Conservation (phyloP, 345 rosid species). For the Combretum micranthum region DNA sequence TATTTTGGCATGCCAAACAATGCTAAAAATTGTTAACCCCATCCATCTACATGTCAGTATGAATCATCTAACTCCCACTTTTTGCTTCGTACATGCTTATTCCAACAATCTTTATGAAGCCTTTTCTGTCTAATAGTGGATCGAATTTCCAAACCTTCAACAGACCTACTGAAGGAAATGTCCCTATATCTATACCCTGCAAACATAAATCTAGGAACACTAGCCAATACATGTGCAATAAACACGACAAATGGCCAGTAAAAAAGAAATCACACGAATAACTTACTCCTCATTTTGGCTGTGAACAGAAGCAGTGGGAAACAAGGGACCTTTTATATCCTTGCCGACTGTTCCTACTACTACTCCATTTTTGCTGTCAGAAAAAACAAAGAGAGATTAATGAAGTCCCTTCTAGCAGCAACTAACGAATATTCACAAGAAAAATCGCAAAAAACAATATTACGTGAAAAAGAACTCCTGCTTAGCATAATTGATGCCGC, state of each 20-base stretch:
- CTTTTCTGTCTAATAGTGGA: too few relatives aligned
- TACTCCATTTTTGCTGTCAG: conserved; percentile 71
- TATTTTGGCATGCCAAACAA: too few relatives aligned
- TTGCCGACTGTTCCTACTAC: conserved; percentile 59
- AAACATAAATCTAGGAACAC: conserved; percentile 1
- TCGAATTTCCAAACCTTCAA: too few relatives aligned
- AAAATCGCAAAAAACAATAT: conserved; percentile 5
- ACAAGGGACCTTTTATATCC: conserved; percentile 64
- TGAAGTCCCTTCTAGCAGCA: conserved; percentile 3
- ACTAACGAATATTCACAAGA: neutral
- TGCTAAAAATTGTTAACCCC: too few relatives aligned
- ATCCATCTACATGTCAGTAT: too few relatives aligned
- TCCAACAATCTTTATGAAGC: too few relatives aligned
- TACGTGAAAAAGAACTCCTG: conserved; percentile 96
- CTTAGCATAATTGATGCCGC: conserved; percentile 81
- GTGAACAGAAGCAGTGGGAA: conserved; percentile 91
- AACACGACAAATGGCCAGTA: neutral
- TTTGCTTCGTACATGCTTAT: too few relatives aligned
- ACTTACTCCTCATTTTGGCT: conserved; percentile 97
- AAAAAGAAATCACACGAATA: conserved; percentile 10
- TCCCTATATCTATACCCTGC: too few relatives aligned
- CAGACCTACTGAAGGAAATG: too few relatives aligned
- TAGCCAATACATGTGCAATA: neutral
- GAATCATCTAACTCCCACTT: too few relatives aligned
- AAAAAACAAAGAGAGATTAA: conserved; percentile 13